Evolutionary conservation across 306 rosid genomes (phyloP), one percentile per base, ranked within the genome.

Genomic region (Amphicarpaea edgeworthii): DNA sequence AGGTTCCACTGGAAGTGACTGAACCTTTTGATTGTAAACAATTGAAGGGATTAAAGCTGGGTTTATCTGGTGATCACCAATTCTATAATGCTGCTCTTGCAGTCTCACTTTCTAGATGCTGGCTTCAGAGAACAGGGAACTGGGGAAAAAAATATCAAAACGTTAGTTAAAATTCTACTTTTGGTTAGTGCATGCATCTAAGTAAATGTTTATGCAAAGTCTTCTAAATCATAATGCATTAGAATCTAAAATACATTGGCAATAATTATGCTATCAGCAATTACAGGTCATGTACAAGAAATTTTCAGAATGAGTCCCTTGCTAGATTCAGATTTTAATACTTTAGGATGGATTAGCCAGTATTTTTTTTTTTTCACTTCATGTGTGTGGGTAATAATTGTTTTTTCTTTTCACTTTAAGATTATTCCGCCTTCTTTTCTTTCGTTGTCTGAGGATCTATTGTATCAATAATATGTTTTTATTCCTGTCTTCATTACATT

Each of bases 71-170:
- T 70, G 95, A 89, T 85, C 95, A 89, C 80, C 95, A 91, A 75
- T 71, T 72, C 60, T 66, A 82, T 67, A 91, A 89, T 76, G 93
- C 94, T 68, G 89, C 95, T 83, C 97, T 91, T 67, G 91, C 93
- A 45, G 87, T 89, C 68, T 85, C 97, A 68, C 95, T 91, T 23
- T 89, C 85, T 69, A 87, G 82, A 82, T 87, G 91, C 79, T 91
- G 97, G 97, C 97, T 87, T 75, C 93, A 87, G 75, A 88, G 88
- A 83, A 89, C 90, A 11, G 95, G 97, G 62, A 87, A 91, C 71
- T 87, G 88, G 94, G 88, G 79, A 57, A 86, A 70, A 70, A 20
- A 73, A 10, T 75, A 76, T 77, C 80, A 82, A 82, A 83, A 86
- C 28, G 92, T 88, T 76, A 67, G 88, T 86, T 43, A 71, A 76